Conservation (phyloP, 192 early-diverging fungal genomes). For the Funneliformis geosporum region DNA sequence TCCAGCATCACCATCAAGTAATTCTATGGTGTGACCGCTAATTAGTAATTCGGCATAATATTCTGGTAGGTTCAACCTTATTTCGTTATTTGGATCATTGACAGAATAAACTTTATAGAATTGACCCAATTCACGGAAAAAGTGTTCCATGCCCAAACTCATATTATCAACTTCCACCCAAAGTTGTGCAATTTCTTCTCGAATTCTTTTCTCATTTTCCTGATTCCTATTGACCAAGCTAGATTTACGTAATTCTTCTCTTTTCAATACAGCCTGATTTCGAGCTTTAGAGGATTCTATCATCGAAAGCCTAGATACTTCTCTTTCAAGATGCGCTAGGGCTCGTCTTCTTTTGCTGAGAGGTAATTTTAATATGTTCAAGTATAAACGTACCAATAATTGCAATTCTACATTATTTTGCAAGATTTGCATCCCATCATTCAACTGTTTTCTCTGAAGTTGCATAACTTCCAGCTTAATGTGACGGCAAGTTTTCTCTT, state of each 20-base stretch:
- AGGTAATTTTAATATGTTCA: conserved; percentile 19
- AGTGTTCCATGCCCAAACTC: conserved; percentile 29
- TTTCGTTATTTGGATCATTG: neutral
- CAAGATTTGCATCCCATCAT: neutral
- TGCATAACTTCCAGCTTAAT: conserved; percentile 23
- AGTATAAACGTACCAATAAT: neutral
- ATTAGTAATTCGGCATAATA: conserved; percentile 26
- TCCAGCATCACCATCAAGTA: conserved; percentile 33
- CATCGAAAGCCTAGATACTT: conserved; percentile 19
- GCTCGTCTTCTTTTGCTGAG: conserved; percentile 26
- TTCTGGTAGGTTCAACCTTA: conserved; percentile 16
- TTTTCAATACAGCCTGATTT: conserved; percentile 18
- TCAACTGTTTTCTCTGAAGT: conserved; percentile 12
- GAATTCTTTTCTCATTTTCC: conserved; percentile 9
- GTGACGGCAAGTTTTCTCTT: conserved; percentile 14
- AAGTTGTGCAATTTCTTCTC: conserved; percentile 11
- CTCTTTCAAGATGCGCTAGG: conserved; percentile 31
- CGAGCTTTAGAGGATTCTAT: conserved; percentile 7
- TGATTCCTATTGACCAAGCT: conserved; percentile 4
- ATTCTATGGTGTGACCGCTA: conserved; percentile 28
- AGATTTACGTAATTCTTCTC: conserved; percentile 3
- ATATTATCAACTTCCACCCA: conserved; percentile 23
- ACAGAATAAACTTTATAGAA: conserved; percentile 1
- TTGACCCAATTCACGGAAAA: conserved; percentile 31
- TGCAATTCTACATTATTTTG: conserved; percentile 8